phyloP scores from a whole-genome alignment of 148 eudicot genomes.

The Polygonum maritimum region DNA sequence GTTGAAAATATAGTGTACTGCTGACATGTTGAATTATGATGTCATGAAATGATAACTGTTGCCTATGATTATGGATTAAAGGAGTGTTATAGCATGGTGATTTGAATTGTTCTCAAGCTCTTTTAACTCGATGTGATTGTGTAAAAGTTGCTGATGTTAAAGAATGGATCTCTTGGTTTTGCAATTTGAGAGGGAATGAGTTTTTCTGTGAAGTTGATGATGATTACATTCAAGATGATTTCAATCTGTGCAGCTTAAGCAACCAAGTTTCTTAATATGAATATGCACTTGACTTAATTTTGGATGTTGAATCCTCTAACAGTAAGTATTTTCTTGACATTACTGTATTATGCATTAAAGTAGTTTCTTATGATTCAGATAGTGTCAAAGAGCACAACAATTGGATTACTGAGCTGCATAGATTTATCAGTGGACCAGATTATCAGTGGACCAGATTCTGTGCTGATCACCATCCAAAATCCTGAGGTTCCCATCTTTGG shows the following conservation, averaged over 20 bases:
- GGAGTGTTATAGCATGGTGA: conserved; percentile 7
- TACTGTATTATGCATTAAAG: background rate
- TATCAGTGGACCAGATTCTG: conserved; percentile 35
- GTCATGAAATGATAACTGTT: background rate
- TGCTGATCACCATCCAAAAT: conserved; percentile 19
- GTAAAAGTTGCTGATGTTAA: conserved; percentile 11
- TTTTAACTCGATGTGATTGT: background rate
- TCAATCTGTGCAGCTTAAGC: conserved; percentile 68
- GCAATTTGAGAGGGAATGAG: conserved; percentile 62
- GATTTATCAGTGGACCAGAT: too few species aligned
- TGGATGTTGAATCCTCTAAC: conserved; percentile 67
- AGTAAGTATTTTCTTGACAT: conserved; percentile 21
- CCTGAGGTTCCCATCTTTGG: conserved; percentile 25
- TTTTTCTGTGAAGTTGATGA: conserved; percentile 73
- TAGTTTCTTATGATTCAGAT: background rate
- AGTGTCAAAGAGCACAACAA: conserved; percentile 23
- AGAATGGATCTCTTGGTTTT: conserved; percentile 63
- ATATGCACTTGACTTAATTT: conserved; percentile 53
- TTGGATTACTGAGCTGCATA: background rate
- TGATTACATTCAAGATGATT: conserved; percentile 74
- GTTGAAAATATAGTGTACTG: background rate
- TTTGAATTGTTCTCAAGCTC: background rate
- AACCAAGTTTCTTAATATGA: conserved; percentile 65
- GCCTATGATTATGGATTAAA: background rate
- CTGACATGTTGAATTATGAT: background rate